A percentile compares a stretch with the other conserved stretches of the same genome.
These are phyloP conservation scores for Babesia bigemina DNA, from an alignment of 169 alveolate genomes.

Conservation along the genomic window DNA sequence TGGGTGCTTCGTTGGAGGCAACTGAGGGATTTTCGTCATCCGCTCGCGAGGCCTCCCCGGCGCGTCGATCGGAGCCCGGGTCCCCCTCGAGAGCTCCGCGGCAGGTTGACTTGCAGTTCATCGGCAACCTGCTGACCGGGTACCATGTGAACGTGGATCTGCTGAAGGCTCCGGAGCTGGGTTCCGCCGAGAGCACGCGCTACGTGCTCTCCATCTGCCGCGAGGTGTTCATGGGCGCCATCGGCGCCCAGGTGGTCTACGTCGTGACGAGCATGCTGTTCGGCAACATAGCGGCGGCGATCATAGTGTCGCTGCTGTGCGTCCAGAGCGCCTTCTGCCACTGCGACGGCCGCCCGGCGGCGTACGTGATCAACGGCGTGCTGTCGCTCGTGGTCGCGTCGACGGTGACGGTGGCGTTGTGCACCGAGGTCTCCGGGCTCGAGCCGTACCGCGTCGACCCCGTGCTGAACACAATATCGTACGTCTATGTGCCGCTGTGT, in stretches of 20 bases:
- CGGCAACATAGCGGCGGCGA: conserved; percentile 59
- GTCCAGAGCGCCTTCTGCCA: conserved; percentile 69
- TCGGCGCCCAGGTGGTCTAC: conserved; percentile 66
- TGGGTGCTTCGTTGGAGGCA: neutral
- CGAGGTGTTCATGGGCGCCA: conserved; percentile 59
- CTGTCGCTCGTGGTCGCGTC: conserved; percentile 44
- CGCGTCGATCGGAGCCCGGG: neutral
- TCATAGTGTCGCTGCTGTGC: conserved; percentile 50
- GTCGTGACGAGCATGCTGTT: conserved; percentile 57
- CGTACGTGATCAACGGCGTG: conserved; percentile 60
- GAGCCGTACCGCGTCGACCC: conserved; percentile 69
- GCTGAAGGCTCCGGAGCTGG: conserved; percentile 59
- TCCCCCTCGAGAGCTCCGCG: neutral
- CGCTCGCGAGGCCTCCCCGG: neutral
- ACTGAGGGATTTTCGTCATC: neutral
- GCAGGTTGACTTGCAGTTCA: conserved; percentile 18
- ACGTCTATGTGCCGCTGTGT: conserved; percentile 59
- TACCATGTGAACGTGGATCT: conserved; percentile 34
- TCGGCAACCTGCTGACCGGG: conserved; percentile 46
- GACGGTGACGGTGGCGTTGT: conserved; percentile 47
- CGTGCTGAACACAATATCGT: conserved; percentile 58
- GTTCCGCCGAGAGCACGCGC: conserved; percentile 54
- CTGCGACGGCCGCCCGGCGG: conserved; percentile 68
- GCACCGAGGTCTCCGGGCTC: conserved; percentile 53
- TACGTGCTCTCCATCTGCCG: conserved; percentile 38